Evolutionary conservation across 768 basidiomycete genomes (phyloP).

Genomic region (Suillus decipiens): DNA sequence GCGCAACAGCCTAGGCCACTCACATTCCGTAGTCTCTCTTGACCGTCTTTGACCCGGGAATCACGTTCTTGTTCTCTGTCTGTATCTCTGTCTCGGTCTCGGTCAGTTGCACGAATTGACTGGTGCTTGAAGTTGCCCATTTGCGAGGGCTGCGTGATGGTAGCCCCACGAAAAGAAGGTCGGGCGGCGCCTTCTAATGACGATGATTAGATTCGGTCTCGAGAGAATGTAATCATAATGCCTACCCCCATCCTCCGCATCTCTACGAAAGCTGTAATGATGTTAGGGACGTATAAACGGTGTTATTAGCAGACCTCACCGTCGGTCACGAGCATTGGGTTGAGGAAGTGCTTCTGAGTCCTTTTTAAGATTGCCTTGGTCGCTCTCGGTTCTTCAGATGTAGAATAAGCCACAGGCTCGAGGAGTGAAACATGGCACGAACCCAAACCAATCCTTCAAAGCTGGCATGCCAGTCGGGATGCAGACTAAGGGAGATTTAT

Average conservation of each 20-base stretch:
- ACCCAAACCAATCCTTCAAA: slow-evolving; percentile 91
- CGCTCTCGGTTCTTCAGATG: slow-evolving; percentile 48
- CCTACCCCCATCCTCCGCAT: slow-evolving; percentile 73
- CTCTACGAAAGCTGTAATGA: slow-evolving; percentile 65
- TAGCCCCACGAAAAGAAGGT: slow-evolving; percentile 65
- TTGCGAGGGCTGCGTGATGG: slow-evolving; percentile 78
- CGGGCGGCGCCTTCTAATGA: slow-evolving; percentile 53
- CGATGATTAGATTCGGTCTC: slow-evolving; percentile 12
- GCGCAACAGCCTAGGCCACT: slow-evolving; percentile 27
- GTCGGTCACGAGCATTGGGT: slow-evolving; percentile 62
- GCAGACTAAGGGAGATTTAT: slow-evolving; percentile 74
- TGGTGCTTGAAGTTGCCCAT: slow-evolving; percentile 95
- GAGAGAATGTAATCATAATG: slow-evolving; percentile 13
- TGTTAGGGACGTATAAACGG: neutral
- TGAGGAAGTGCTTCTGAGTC: slow-evolving; percentile 58
- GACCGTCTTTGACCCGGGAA: slow-evolving; percentile 71
- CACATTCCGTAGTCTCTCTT: slow-evolving; percentile 77
- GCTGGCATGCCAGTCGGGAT: slow-evolving; percentile 76
- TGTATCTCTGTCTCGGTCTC: slow-evolving; percentile 48
- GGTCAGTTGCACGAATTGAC: slow-evolving; percentile 68
- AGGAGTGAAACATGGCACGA: slow-evolving; percentile 29
- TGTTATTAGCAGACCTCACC: slow-evolving; percentile 42
- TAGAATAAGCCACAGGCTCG: slow-evolving; percentile 26
- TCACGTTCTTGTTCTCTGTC: slow-evolving; percentile 56
- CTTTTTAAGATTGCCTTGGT: slow-evolving; percentile 47